A percentile compares a stretch with the other conserved stretches of the same genome.
Evolutionary conservation across 768 basidiomycete species (phyloP).

Genomic region (Rhodocollybia butyracea): DNA sequence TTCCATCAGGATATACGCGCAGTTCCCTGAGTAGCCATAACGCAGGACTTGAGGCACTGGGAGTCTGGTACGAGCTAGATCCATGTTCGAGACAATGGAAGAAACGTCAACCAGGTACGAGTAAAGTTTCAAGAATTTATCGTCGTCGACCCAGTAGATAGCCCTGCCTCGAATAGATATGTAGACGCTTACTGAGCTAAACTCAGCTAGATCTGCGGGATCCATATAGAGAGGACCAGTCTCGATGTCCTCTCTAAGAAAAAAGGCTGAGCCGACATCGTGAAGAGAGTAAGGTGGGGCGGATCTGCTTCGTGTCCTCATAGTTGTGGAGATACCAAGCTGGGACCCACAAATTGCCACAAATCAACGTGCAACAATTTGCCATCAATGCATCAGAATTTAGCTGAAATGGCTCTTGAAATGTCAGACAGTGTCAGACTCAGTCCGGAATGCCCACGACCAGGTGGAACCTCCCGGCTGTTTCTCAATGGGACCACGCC

Average conservation of each 20-base stretch:
- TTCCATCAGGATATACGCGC: constrained; percentile 9
- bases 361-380: too few relatives aligned
- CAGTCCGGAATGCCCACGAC: too few relatives aligned
- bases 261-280: background rate
- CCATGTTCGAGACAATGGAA: constrained; percentile 3
- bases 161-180: background rate
- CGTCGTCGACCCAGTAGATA: background rate
- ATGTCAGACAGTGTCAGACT: too few relatives aligned
- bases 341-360: too few relatives aligned
- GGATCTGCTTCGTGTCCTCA: constrained; percentile 1
- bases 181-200: background rate
- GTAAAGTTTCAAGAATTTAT: background rate
- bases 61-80: background rate
- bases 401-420: too few relatives aligned
- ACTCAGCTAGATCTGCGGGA: constrained; percentile 1
- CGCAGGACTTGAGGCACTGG: constrained; percentile 1
- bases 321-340: too few relatives aligned
- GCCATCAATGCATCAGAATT: too few relatives aligned
- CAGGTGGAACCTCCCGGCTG: too few relatives aligned
- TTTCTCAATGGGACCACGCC: too few relatives aligned
- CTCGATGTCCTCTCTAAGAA: background rate
- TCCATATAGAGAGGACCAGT: background rate
- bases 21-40: constrained; percentile 5
- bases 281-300: background rate
- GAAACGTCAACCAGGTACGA: constrained; percentile 7